These are phyloP conservation scores for Hirsutella minnesotensis DNA, from an alignment of 2,329 filamentous ascomycete species.

Conservation along the genomic window DNA sequence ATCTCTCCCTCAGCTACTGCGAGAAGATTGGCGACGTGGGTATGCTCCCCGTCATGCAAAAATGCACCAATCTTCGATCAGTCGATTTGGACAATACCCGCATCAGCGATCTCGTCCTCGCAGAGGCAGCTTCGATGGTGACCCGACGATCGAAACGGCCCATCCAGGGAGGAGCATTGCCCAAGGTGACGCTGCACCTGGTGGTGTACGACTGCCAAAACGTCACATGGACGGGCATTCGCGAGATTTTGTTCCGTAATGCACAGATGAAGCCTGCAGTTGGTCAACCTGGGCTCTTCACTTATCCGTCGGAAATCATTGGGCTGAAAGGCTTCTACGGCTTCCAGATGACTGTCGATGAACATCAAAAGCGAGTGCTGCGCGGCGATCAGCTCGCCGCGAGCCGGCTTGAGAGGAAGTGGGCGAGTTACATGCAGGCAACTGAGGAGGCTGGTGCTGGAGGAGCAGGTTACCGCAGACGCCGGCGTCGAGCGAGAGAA, in stretches of 20 bases:
- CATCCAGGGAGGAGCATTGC: constrained; percentile 25
- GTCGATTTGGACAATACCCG: constrained; percentile 90
- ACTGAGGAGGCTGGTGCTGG: constrained; percentile 68
- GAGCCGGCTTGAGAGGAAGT: constrained; percentile 72
- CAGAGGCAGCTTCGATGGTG: constrained; percentile 75
- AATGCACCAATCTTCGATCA: constrained; percentile 55
- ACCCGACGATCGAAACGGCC: constrained; percentile 44
- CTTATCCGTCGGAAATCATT: constrained; percentile 69
- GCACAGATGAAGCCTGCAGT: constrained; percentile 52
- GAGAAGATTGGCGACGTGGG: constrained; percentile 74
- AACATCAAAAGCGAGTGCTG: constrained; percentile 79
- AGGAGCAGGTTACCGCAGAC: constrained; percentile 54
- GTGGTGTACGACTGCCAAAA: constrained; percentile 87
- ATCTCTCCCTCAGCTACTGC: constrained; percentile 84
- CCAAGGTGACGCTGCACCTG: constrained; percentile 56
- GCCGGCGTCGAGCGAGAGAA: constrained; percentile 68
- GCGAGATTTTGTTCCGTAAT: constrained; percentile 78
- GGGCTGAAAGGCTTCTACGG: constrained; percentile 88
- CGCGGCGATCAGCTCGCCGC: constrained; percentile 65
- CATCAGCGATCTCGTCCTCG: constrained; percentile 73
- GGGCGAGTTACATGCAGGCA: constrained; percentile 90
- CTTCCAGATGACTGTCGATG: constrained; percentile 89
- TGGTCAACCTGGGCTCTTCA: constrained; percentile 25
- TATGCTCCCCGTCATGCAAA: constrained; percentile 71
- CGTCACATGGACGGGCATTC: constrained; percentile 84